Evolutionary conservation across 441 rosid genomes (phyloP), one percentile per base, ranked within the genome.

Genomic region (Pelargonium fulgidum): DNA sequence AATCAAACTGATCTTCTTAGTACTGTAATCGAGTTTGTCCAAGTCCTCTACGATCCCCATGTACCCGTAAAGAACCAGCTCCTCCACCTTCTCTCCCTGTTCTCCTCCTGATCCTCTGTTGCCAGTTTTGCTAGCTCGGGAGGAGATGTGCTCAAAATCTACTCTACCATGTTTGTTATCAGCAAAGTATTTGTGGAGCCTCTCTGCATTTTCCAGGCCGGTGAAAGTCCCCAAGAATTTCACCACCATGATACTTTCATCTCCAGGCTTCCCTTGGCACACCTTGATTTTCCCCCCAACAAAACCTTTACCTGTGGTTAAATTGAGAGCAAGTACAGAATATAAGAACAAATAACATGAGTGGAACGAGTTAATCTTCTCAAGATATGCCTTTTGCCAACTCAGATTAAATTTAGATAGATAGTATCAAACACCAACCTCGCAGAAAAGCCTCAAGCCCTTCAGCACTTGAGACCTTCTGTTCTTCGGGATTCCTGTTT

Each of bases 21-120:
- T 86, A 70, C 80, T 76, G 45, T 76, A 83, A 72, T 88, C 93
- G 7, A 83, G 78, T 62, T 74, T 75, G 72, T 85, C 87, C 77
- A 88, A 77, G 82, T 88, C 93, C 62, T 88, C 87, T 0, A 90
- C 81, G 48, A 83, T 72, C 45, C 85, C 93, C 70, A 83, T 73
- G 80, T 82, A 87, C 9, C 92, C 92, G 11, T 82, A 84, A 0
- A 84, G 81, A 42, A 82, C 78, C 0, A 66, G 68, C 77, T 83
- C 89, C 75, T 78, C 80, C 70, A 71, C 50, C 71, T 72, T 72
- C 19, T 81, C 85, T 36, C 75, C 83, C 42, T 16, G 33, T 11
- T 36, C 7, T 24, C 45, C 68, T 56, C 26, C 54, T 56, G 45
- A 81, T 59, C 68, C 67, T 22, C 12, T 33, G 0, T 20, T 52